Evolutionary conservation across 1,139 yeast species (phyloP).

Genomic region (Martiniozyma asiatica): DNA sequence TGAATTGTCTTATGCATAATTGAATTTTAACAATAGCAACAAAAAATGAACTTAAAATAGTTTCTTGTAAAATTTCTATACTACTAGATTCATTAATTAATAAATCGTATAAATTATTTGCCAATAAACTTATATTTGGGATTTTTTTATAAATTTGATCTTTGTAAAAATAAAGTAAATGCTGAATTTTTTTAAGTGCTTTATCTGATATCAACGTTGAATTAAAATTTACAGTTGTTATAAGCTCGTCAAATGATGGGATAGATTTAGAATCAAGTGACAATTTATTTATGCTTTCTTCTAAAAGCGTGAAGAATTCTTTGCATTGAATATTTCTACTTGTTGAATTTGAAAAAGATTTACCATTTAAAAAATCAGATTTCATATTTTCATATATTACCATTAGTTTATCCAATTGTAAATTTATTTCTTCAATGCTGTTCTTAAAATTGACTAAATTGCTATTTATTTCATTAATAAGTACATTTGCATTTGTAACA

Average conservation of each 20-base stretch:
- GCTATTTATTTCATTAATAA: constrained; percentile 19
- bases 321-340: constrained; percentile 11
- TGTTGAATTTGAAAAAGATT: constrained; percentile 6
- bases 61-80: constrained; percentile 17
- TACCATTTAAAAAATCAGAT: too few species aligned
- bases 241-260: constrained; percentile 22
- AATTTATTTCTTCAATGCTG: constrained; percentile 22
- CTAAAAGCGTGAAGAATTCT: constrained; percentile 13
- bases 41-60: constrained; percentile 16
- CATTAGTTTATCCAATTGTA: too few species aligned
- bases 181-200: constrained; percentile 16
- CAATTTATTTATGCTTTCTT: constrained; percentile 13
- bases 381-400: too few species aligned
- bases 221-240: constrained; percentile 17
- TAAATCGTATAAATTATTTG: constrained; percentile 22
- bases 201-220: constrained; percentile 17
- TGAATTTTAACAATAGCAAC: constrained; percentile 19
- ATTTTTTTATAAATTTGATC: constrained; percentile 22
- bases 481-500: constrained; percentile 20
- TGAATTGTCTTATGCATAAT: constrained; percentile 17
- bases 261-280: constrained; percentile 11
- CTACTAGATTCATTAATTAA: constrained; percentile 14
- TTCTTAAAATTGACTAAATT: constrained; percentile 18
- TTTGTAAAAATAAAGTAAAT: constrained; percentile 18
- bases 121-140: constrained; percentile 19